phyloP scores from a whole-genome alignment of 2,329 filamentous ascomycete species.

The Talaromyces sp. region DNA sequence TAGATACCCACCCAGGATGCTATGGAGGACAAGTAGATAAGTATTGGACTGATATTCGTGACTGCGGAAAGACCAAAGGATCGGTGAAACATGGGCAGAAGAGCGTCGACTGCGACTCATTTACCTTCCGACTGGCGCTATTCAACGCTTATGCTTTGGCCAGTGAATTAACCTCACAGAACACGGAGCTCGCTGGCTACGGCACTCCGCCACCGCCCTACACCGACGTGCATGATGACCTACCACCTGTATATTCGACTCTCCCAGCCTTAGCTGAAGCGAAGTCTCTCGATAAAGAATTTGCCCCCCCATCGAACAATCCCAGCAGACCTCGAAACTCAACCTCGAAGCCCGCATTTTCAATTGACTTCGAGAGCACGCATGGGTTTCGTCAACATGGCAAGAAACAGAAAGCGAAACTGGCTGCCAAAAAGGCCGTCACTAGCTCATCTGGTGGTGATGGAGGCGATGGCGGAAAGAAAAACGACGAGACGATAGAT shows the following conservation, averaged over 20 bases:
- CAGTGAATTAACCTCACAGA: constrained; percentile 14
- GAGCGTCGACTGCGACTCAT: background rate
- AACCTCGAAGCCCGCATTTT: constrained; percentile 17
- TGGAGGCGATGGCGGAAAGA: constrained; percentile 31
- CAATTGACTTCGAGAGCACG: constrained; percentile 15
- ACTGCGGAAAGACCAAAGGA: background rate
- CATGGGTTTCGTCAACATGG: constrained; percentile 33
- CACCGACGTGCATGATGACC: constrained; percentile 30
- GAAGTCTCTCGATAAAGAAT: constrained; percentile 18
- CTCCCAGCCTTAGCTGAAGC: constrained; percentile 28
- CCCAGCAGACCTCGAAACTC: constrained; percentile 18
- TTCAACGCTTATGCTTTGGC: constrained; percentile 14
- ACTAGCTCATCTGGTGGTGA: constrained; percentile 22
- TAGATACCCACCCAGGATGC: background rate
- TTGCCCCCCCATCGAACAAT: constrained; percentile 14
- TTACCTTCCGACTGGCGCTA: constrained; percentile 2
- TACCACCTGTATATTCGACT: constrained; percentile 34
- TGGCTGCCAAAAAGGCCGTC: constrained; percentile 22
- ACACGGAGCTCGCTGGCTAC: constrained; percentile 22
- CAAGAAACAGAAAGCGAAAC: constrained; percentile 28
- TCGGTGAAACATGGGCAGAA: background rate
- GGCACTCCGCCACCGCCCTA: constrained; percentile 32
- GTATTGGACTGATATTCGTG: background rate
- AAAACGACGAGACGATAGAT: constrained; percentile 29
- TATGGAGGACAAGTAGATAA: background rate